Conservation (phyloP, 2,329 filamentous ascomycete genomes). For the Pseudogymnoascus sp. region DNA sequence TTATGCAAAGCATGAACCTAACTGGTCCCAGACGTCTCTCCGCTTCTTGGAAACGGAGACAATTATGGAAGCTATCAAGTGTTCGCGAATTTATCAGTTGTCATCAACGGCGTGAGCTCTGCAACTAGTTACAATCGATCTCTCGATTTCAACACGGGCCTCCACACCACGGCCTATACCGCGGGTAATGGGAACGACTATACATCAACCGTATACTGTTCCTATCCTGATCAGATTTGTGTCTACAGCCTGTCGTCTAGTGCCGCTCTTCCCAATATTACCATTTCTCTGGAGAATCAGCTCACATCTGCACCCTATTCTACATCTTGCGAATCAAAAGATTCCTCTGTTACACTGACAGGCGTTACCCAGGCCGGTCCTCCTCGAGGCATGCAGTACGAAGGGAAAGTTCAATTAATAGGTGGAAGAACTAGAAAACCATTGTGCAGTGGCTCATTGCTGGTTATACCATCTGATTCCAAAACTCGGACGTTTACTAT, state of each 20-base stretch:
- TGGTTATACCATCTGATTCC: conserved; percentile 24
- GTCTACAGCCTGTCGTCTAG: conserved; percentile 22
- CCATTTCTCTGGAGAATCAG: conserved; percentile 35
- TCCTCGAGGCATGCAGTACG: conserved; percentile 37
- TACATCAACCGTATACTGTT: conserved; percentile 36
- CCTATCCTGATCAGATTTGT: conserved; percentile 32
- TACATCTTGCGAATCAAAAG: not conserved
- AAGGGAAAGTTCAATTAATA: conserved; percentile 30
- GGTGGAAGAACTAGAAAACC: conserved; percentile 14
- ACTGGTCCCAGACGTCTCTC: conserved; percentile 25
- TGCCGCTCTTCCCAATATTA: conserved; percentile 32
- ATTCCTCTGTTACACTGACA: conserved; percentile 23
- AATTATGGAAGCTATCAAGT: conserved; percentile 40
- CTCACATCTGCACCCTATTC: conserved; percentile 19
- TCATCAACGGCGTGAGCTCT: conserved; percentile 26
- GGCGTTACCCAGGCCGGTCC: conserved; percentile 33
- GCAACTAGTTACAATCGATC: conserved; percentile 32
- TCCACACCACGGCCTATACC: conserved; percentile 31
- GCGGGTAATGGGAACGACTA: conserved; percentile 27
- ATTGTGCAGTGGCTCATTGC: conserved; percentile 15
- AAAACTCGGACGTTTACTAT: conserved; percentile 28
- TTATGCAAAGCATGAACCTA: conserved; percentile 2
- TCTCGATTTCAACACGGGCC: conserved; percentile 36
- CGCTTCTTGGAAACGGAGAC: conserved; percentile 31
- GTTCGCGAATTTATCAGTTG: conserved; percentile 38